These are phyloP conservation scores for Sordariomycetes sp. DNA, from an alignment of 2,329 filamentous ascomycete species.

Conservation along the genomic window DNA sequence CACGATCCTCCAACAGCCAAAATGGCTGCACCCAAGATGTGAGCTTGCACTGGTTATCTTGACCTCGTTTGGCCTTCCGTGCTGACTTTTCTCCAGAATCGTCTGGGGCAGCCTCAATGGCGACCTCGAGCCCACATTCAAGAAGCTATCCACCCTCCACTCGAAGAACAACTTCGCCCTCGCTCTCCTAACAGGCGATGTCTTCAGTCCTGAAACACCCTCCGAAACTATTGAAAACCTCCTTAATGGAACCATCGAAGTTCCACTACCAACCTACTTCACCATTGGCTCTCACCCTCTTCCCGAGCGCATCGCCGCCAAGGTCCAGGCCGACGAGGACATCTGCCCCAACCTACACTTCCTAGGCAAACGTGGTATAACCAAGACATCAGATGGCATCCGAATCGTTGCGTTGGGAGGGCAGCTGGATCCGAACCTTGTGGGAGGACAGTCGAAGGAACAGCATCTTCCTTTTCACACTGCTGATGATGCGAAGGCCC, in stretches of 20 bases:
- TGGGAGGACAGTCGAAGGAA: slow-evolving; percentile 57
- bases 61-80: background rate
- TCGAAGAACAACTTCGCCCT: slow-evolving; percentile 83
- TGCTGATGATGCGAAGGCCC: slow-evolving; percentile 62
- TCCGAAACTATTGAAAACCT: slow-evolving; percentile 53
- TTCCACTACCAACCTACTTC: slow-evolving; percentile 87
- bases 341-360: slow-evolving; percentile 88
- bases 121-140: slow-evolving; percentile 64
- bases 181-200: slow-evolving; percentile 73
- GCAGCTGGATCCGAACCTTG: slow-evolving; percentile 49
- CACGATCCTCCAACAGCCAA: too few relatives aligned
- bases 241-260: slow-evolving; percentile 58
- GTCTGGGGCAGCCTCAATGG: slow-evolving; percentile 80
- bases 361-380: slow-evolving; percentile 75
- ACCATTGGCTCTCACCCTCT: slow-evolving; percentile 67
- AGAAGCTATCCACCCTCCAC: slow-evolving; percentile 73
- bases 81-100: slow-evolving; percentile 39
- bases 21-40: slow-evolving; percentile 43
- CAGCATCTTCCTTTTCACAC: slow-evolving; percentile 72
- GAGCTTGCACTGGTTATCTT: slow-evolving; percentile 9
- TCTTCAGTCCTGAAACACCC: slow-evolving; percentile 59
- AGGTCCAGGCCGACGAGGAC: slow-evolving; percentile 62
- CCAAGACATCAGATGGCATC: slow-evolving; percentile 84
- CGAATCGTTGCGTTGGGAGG: slow-evolving; percentile 84
- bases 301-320: slow-evolving; percentile 61